Conservation (phyloP, 164 flowering plant genomes). For the Platanus orientalis region DNA sequence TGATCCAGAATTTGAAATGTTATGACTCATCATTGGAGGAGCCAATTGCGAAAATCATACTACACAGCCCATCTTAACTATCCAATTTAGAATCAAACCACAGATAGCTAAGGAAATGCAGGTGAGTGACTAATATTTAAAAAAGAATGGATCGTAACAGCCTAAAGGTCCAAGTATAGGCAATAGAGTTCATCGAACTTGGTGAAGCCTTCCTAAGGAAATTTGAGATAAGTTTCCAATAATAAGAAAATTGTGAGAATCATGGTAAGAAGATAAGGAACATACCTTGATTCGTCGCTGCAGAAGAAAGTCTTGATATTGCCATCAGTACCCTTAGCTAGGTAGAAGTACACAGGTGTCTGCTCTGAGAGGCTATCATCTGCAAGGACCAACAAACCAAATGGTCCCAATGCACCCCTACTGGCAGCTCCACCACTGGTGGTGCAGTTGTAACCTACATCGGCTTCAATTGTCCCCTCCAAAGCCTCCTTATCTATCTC, state of each 20-base stretch:
- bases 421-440: conserved; percentile 39
- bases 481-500: conserved; percentile 33
- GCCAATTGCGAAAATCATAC: no score
- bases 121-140: no score
- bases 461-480: conserved; percentile 18
- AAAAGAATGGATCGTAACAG: no score
- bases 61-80: no score
- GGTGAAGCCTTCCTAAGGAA: background rate
- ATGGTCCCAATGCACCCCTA: conserved; percentile 56
- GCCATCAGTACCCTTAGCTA: conserved; percentile 33
- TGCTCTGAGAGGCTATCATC: conserved; percentile 46
- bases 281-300: conserved; percentile 53
- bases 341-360: conserved; percentile 52
- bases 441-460: conserved; percentile 23
- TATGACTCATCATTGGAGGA: no score
- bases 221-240: no score
- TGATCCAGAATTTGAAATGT: no score
- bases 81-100: no score
- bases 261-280: background rate
- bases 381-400: conserved; percentile 57
- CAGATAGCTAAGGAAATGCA: no score
- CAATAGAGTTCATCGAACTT: background rate
- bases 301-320: conserved; percentile 43
- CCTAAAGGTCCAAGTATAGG: background rate
- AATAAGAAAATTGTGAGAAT: background rate